These are phyloP conservation scores for Fibroporia radiculosa DNA, from an alignment of 768 basidiomycete genomes.

Conservation along the genomic window DNA sequence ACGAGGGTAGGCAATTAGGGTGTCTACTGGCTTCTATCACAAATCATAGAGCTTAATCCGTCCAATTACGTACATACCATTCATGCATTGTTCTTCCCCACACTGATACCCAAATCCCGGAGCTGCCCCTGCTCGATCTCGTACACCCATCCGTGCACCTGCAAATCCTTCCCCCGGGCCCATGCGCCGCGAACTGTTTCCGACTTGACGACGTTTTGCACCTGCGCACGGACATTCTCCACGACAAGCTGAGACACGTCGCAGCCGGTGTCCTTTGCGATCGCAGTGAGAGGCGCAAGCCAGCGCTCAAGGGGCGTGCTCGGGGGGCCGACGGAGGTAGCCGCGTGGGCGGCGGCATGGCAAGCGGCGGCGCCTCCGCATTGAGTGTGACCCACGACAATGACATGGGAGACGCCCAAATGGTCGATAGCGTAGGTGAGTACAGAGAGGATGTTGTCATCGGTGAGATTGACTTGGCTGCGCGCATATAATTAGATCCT, in stretches of 20 bases:
- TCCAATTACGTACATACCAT: not conserved
- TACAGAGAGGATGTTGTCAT: constrained; percentile 65
- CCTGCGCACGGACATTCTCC: constrained; percentile 40
- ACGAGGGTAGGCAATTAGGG: not conserved
- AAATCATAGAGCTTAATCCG: too few relatives aligned
- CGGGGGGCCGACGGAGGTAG: constrained; percentile 23
- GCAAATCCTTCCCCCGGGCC: constrained; percentile 17
- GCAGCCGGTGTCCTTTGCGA: constrained; percentile 24
- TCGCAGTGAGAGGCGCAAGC: constrained; percentile 58
- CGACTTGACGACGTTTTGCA: constrained; percentile 18
- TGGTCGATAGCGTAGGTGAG: constrained; percentile 65
- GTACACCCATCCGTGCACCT: constrained; percentile 54
- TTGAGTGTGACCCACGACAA: constrained; percentile 75
- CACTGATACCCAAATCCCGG: constrained; percentile 44
- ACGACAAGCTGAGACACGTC: constrained; percentile 31
- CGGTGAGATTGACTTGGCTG: constrained; percentile 69
- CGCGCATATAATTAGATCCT: not conserved
- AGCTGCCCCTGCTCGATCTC: constrained; percentile 51
- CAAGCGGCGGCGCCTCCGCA: constrained; percentile 74
- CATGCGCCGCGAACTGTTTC: constrained; percentile 21
- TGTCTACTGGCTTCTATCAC: not conserved
- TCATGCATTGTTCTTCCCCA: not conserved
- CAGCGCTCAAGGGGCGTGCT: constrained; percentile 50
- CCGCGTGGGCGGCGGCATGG: constrained; percentile 34
- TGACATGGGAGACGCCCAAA: constrained; percentile 73